phyloP scores from a whole-genome alignment of 2,329 filamentous ascomycete species.

The Ophiostoma quercus region DNA sequence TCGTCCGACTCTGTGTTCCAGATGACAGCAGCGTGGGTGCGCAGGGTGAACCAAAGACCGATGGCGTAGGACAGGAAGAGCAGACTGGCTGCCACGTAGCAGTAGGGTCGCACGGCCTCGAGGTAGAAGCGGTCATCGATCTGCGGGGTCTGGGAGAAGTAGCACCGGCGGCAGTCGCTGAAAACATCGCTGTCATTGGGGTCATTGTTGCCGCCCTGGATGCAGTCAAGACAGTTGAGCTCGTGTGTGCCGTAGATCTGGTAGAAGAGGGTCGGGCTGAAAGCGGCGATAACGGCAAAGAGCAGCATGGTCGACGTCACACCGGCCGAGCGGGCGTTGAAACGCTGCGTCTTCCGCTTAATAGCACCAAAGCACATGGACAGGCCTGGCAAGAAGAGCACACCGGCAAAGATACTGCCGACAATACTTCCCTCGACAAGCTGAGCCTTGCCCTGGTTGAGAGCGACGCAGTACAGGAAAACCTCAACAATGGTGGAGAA shows the following conservation, averaged over 20 bases:
- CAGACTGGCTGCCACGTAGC: slow-evolving; percentile 77
- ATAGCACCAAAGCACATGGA: slow-evolving; percentile 99
- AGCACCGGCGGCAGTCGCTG: slow-evolving; percentile 87
- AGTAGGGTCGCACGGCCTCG: slow-evolving; percentile 87
- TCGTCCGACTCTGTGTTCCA: slow-evolving; percentile 84
- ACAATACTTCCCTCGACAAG: slow-evolving; percentile 96
- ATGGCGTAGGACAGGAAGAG: slow-evolving; percentile 92
- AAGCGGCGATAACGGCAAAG: slow-evolving; percentile 91
- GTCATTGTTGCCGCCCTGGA: slow-evolving; percentile 34
- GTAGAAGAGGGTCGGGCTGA: slow-evolving; percentile 94
- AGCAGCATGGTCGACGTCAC: slow-evolving; percentile 97
- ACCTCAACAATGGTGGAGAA: slow-evolving; percentile 98
- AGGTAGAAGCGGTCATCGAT: slow-evolving; percentile 83
- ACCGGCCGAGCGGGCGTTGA: slow-evolving; percentile 93
- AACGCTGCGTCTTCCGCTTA: slow-evolving; percentile 95
- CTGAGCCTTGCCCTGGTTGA: slow-evolving; percentile 85
- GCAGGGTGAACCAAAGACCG: slow-evolving; percentile 88
- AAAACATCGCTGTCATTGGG: slow-evolving; percentile 5
- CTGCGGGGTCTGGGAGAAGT: slow-evolving; percentile 82
- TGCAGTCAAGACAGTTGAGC: slow-evolving; percentile 71
- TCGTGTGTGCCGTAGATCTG: slow-evolving; percentile 98
- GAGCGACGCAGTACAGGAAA: slow-evolving; percentile 90
- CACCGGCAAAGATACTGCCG: slow-evolving; percentile 94
- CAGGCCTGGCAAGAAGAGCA: slow-evolving; percentile 86
- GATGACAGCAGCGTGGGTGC: slow-evolving; percentile 93